Base-by-base conservation (phyloP, 331 rosid genomes). In the Malus hybrid region DNA sequence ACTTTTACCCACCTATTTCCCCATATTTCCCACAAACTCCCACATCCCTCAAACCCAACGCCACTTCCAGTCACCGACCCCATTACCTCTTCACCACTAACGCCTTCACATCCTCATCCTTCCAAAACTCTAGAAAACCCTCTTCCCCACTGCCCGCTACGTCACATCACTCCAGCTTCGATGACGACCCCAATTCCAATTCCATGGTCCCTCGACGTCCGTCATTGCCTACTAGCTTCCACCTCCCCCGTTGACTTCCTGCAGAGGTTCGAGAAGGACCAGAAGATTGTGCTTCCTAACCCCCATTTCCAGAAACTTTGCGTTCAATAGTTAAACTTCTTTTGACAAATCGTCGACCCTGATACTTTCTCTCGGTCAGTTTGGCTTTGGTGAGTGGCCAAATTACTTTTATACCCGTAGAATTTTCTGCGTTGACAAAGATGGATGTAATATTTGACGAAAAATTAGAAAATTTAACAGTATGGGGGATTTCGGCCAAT, bases 201-300 rank as follows among this genome's bases (percentile, higher is more conserved):
- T 56, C 86, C 75, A 69, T 87, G 53, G 50, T 83, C 10, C 39
- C 96, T 93, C 95, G 22, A 93, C 95, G 85, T 73, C 87, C 70
- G 97, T 97, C 16, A 79, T 93, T 24, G 87, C 94, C 29, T 64
- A 93, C 30, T 86, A 50, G 89, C 92, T 29, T 91, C 98, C 63
- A 88, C 88, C 55, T 91, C 97, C 19, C 87, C 96, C 30, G 91
- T 93, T 8, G 88, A 93, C 63, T 93, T 93, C 86, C 52, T 84
- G 39, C 97, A 89, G 76, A 81, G 82, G 11, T 33, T 88, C 72
- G 91, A 91, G 53, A 86, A 78, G 24, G 77, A 82, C 22, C 80
- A 64, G 14, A 78, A 84, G 62, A 58, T 88, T 48, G 82, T 91
- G 24, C 29, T 28, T 3, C 92, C 98, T 11, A 89, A 93, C 76